These are phyloP conservation scores for Saccharomyces paradoxus DNA, from an alignment of 805 yeast species.

Conservation along the genomic window DNA sequence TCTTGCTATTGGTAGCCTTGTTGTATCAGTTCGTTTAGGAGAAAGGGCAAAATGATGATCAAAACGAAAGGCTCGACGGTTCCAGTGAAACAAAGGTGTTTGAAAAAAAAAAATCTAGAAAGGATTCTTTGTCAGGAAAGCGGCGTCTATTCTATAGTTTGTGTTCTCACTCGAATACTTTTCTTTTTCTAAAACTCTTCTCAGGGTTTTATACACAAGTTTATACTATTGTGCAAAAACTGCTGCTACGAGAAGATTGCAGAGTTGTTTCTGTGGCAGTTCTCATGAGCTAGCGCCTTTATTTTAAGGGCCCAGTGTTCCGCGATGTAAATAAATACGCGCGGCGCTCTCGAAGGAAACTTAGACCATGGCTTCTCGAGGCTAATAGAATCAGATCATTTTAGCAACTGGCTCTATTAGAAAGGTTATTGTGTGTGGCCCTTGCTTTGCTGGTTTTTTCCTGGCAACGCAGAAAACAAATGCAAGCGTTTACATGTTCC, in stretches of 20 bases:
- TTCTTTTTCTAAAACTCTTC: too few relatives aligned
- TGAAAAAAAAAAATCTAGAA: neutral
- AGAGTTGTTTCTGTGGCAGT: neutral
- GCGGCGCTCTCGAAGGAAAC: neutral
- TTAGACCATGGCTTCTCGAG: neutral
- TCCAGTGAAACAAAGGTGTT: neutral
- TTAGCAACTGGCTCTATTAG: neutral
- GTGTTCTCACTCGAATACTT: neutral
- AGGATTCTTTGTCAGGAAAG: neutral
- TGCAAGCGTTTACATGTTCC: neutral
- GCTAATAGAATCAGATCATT: neutral
- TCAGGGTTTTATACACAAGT: neutral
- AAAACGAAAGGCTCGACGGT: too few relatives aligned
- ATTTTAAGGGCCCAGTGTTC: neutral
- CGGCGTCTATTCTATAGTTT: neutral
- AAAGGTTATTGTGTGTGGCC: neutral
- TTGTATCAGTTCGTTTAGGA: neutral
- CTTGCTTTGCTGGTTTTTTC: neutral
- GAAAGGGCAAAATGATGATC: neutral
- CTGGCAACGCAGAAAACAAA: neutral
- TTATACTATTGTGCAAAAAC: neutral
- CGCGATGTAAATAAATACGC: neutral
- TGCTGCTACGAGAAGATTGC: neutral
- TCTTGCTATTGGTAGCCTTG: neutral
- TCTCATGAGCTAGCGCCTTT: neutral